Evolutionary conservation across 768 basidiomycete genomes (phyloP).

Genomic region (Mrakia blollopis): DNA sequence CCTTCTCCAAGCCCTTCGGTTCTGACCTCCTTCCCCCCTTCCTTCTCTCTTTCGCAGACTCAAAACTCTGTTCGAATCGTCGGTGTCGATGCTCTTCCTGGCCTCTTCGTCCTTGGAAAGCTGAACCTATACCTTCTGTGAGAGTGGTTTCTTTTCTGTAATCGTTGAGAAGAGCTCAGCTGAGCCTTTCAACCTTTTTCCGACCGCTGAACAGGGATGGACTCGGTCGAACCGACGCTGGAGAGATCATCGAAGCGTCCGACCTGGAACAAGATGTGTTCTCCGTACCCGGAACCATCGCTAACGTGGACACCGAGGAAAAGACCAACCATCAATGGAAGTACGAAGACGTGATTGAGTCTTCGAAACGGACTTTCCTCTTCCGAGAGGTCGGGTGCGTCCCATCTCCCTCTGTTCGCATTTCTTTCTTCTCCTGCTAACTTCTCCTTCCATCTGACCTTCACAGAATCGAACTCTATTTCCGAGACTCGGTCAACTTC

Average conservation of each 20-base stretch:
- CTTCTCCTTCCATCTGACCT: not conserved
- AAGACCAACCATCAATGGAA: slow-evolving; percentile 79
- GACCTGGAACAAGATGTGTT: slow-evolving; percentile 78
- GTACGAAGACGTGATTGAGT: slow-evolving; percentile 69
- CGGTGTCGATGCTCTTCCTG: slow-evolving; percentile 88
- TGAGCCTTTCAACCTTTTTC: not conserved
- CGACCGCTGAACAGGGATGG: slow-evolving; percentile 57
- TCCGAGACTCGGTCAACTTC: slow-evolving; percentile 83
- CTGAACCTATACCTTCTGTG: slow-evolving; percentile 71
- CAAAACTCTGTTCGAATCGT: slow-evolving; percentile 79
- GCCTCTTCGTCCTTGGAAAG: slow-evolving; percentile 77
- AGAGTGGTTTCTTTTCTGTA: not conserved
- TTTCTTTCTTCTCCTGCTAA: not conserved
- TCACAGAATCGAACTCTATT: slow-evolving; percentile 77
- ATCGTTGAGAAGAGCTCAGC: no score
- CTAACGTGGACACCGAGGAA: slow-evolving; percentile 66
- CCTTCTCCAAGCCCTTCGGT: not conserved
- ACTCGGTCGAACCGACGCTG: slow-evolving; percentile 75
- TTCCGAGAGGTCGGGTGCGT: slow-evolving; percentile 88
- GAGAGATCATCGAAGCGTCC: slow-evolving; percentile 79
- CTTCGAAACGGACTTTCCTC: slow-evolving; percentile 74
- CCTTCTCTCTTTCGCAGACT: slow-evolving; percentile 46
- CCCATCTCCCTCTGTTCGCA: not conserved
- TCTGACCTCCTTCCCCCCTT: slow-evolving; percentile 25
- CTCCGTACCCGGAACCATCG: slow-evolving; percentile 68